Evolutionary conservation across 78 protist species (phyloP).

Genomic region (Diacronema lutheri): DNA sequence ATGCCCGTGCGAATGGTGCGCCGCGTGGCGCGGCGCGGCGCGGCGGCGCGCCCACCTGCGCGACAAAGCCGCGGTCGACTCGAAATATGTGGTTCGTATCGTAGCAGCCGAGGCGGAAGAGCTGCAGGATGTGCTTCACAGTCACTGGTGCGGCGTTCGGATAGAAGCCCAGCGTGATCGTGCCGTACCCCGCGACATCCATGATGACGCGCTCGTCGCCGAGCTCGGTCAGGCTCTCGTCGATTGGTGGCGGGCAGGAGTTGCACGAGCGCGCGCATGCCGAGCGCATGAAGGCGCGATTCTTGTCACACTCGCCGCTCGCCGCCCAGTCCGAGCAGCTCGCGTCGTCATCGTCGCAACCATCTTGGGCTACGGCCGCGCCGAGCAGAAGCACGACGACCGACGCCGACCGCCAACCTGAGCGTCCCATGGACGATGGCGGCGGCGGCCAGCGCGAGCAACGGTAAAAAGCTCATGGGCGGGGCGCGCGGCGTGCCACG

Average conservation of each 20-base stretch:
- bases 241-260: background rate
- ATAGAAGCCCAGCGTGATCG: background rate
- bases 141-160: slow-evolving; percentile 12
- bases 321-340: background rate
- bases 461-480: no score
- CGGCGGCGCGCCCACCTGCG: background rate
- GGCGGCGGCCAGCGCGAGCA: no score
- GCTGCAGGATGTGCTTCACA: background rate
- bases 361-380: background rate
- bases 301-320: background rate
- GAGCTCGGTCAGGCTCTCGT: background rate
- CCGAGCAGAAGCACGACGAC: no score
- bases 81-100: slow-evolving; percentile 28
- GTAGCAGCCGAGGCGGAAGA: slow-evolving; percentile 20
- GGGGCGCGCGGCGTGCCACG: no score
- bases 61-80: slow-evolving; percentile 35
- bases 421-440: no score
- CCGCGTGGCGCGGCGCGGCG: background rate
- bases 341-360: background rate
- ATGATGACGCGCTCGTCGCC: background rate
- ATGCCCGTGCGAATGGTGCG: no score
- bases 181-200: background rate
- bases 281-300: background rate
- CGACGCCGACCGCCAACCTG: no score
- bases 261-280: background rate